Evolutionary conservation across 495 filamentous ascomycete genomes (phyloP), one percentile per base, ranked within the genome.

Genomic region (Podospora appendiculata): DNA sequence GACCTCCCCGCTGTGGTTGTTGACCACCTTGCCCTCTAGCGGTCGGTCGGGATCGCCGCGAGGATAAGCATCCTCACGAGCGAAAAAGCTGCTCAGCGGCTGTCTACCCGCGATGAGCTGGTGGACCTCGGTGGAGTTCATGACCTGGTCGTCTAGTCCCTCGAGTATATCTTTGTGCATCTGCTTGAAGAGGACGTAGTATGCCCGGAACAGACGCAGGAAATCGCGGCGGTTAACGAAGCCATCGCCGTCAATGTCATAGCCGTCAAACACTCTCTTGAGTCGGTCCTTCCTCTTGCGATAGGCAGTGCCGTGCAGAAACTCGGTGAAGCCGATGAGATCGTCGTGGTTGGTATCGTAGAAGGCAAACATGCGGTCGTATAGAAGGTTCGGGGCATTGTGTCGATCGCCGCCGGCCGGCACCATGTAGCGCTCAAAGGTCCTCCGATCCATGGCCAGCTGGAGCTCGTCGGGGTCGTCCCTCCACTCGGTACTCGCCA

Each of bases 311-410:
- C 87, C 93, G 38, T 82, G 80, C 25, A 95, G 65, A 62, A 96
- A 97, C 59, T 97, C 94, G 48, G 87, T 81, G 58, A 97, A 96
- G n/a, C 89, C 87, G 59, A 99, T 95, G 9, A 94, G 70, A 8
- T 86, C 88, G 60, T 97, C 88, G 34, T 80, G 75, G 60, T 97
- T 89, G 40, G 83, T 87, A 61, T 97, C 94, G 66, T 95, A 99
- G 66, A 96, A 96, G 34, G 86, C 81, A 70, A 99, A 99, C 79
- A 95, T 88, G 51, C 93, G 86, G 70, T 97, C 91, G 60, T 95
- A 91, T 41, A 97, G 87, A 3, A 96, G 76, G 66, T 92, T 96
- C 6, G 92, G 89, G 6, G 86, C 78, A 9, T 85, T 81, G 12
- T 87, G 84, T 33, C 84, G 77, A 52, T 80, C 78, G n/a, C 87